These are phyloP conservation scores for Blastomyces gilchristii DNA, from an alignment of 2,329 filamentous ascomycete species.

Conservation along the genomic window DNA sequence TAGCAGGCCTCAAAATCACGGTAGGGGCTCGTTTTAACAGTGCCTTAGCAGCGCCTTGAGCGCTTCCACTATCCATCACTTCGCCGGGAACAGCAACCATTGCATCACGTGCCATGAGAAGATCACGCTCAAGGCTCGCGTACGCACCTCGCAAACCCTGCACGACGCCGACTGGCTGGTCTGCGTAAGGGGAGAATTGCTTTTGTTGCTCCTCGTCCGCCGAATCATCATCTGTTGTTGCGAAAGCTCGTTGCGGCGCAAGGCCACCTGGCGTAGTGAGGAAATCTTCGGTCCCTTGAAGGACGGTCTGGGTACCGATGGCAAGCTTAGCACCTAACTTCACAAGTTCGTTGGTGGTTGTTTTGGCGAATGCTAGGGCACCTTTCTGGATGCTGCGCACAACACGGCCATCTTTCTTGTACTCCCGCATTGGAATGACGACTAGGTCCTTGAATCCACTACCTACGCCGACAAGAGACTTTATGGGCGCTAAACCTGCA, in stretches of 20 bases:
- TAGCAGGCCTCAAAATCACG: conserved; percentile 78
- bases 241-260: conserved; percentile 36
- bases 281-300: conserved; percentile 79
- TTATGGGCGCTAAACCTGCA: conserved; percentile 79
- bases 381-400: conserved; percentile 89
- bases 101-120: conserved; percentile 78
- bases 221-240: conserved; percentile 49
- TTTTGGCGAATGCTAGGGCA: conserved; percentile 78
- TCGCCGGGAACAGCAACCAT: conserved; percentile 92
- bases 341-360: conserved; percentile 87
- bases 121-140: conserved; percentile 69
- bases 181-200: conserved; percentile 81
- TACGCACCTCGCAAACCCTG: conserved; percentile 79
- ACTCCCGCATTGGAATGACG: conserved; percentile 82
- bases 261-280: conserved; percentile 37
- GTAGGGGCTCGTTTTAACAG: conserved; percentile 79
- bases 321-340: conserved; percentile 89
- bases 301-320: conserved; percentile 85
- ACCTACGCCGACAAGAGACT: conserved; percentile 82
- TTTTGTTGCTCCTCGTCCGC: conserved; percentile 58
- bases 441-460: conserved; percentile 78
- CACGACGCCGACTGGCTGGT: conserved; percentile 81
- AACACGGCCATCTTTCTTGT: conserved; percentile 84
- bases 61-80: conserved; percentile 74
- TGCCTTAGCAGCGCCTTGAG: conserved; percentile 67